These are phyloP conservation scores for Pseudocercospora crystallina DNA, from an alignment of 2,329 filamentous ascomycete genomes.

Conservation along the genomic window DNA sequence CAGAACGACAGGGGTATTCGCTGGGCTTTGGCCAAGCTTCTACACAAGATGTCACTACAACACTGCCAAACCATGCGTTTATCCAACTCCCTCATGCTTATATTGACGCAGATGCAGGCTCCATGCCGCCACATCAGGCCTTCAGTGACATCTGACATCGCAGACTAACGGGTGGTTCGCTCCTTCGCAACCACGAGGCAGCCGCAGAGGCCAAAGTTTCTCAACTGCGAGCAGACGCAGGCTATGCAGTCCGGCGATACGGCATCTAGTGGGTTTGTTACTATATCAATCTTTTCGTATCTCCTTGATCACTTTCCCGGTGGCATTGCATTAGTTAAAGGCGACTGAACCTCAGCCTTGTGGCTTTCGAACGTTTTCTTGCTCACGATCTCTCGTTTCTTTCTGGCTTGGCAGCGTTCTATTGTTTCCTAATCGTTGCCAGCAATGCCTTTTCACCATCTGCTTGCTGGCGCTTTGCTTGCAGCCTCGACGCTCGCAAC, in stretches of 20 bases:
- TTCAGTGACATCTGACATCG: no score
- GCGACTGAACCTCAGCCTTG: background rate
- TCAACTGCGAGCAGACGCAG: no score
- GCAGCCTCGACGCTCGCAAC: constrained; percentile 2
- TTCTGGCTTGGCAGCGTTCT: background rate
- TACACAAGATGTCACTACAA: background rate
- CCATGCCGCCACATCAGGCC: no score
- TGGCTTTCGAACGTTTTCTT: background rate
- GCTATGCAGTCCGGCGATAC: no score
- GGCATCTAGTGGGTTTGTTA: no score
- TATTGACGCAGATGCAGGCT: background rate
- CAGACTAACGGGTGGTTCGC: no score
- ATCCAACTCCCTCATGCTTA: background rate
- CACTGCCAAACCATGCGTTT: background rate
- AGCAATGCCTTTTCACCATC: background rate
- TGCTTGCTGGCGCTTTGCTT: background rate
- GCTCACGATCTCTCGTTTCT: background rate
- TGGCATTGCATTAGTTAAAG: background rate
- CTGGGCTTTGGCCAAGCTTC: no score
- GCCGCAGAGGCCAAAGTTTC: no score
- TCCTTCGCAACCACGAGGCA: no score
- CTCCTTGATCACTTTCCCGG: background rate
- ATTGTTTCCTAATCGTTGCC: background rate
- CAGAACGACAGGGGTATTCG: no score
- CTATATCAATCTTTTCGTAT: no score